Evolutionary conservation across 306 rosid species (phyloP).

Genomic region (Senna tora): DNA sequence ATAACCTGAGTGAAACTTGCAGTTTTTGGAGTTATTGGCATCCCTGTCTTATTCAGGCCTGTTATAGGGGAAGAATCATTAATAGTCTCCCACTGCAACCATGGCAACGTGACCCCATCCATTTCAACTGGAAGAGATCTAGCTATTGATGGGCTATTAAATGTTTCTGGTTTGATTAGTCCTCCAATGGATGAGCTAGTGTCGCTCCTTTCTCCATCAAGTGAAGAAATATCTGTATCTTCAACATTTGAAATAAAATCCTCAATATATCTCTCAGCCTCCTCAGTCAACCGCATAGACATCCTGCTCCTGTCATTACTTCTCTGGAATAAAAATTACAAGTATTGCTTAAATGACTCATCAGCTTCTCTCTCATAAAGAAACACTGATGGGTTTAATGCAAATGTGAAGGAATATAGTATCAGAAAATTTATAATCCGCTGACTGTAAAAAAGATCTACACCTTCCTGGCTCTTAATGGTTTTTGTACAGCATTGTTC

Average conservation of each 20-base stretch:
- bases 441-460: slow-evolving; percentile 26
- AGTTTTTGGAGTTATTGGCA: slow-evolving; percentile 53
- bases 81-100: slow-evolving; percentile 95
- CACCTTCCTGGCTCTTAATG: slow-evolving; percentile 73
- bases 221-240: slow-evolving; percentile 92
- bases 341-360: slow-evolving; percentile 22
- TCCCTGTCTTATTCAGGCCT: slow-evolving; percentile 47
- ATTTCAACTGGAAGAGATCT: slow-evolving; percentile 64
- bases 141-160: slow-evolving; percentile 48
- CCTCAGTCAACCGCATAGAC: slow-evolving; percentile 81
- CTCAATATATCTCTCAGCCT: slow-evolving; percentile 90
- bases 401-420: slow-evolving; percentile 27
- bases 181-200: slow-evolving; percentile 91
- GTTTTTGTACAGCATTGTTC: slow-evolving; percentile 47
- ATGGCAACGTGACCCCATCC: slow-evolving; percentile 85
- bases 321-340: slow-evolving; percentile 53
- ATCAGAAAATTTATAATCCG: slow-evolving; percentile 6
- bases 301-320: slow-evolving; percentile 76
- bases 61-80: slow-evolving; percentile 58
- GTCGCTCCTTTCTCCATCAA: slow-evolving; percentile 97
- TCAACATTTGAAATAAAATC: slow-evolving; percentile 94
- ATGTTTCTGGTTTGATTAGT: slow-evolving; percentile 54
- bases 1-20: slow-evolving; percentile 56
- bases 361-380: slow-evolving; percentile 23
- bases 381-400: background rate